phyloP scores from a whole-genome alignment of 148 eudicot species.

The Fallopia convolvulus region DNA sequence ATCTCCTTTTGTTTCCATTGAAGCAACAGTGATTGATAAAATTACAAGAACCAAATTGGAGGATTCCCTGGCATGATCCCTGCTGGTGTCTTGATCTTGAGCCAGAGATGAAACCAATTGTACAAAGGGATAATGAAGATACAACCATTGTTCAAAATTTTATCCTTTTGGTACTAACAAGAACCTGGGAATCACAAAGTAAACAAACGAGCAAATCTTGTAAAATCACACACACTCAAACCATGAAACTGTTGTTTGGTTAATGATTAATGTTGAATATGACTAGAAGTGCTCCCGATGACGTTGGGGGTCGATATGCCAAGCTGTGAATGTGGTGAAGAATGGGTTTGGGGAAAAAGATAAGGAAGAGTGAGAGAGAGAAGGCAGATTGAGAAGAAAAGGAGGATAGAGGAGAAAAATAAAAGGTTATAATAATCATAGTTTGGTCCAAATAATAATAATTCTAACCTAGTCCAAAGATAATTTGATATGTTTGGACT shows the following conservation, averaged over 20 bases:
- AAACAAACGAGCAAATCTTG: background rate
- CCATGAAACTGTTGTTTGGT: background rate
- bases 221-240: background rate
- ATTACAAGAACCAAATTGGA: conserved; percentile 12
- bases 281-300: too few relatives aligned
- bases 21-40: background rate
- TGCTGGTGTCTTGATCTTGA: conserved; percentile 8
- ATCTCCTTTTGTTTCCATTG: background rate
- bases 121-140: conserved; percentile 17
- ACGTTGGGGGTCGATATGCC: too few relatives aligned
- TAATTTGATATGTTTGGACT: too few relatives aligned
- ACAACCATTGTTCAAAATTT: conserved; percentile 19
- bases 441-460: too few relatives aligned
- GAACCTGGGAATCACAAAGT: background rate
- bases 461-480: too few relatives aligned
- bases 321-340: too few relatives aligned
- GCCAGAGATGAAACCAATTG: conserved; percentile 11
- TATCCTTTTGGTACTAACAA: background rate
- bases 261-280: background rate
- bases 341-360: too few relatives aligned
- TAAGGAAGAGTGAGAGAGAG: too few relatives aligned
- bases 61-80: conserved; percentile 9
- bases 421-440: too few relatives aligned
- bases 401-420: too few relatives aligned
- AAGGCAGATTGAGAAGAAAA: too few relatives aligned